phyloP scores from a whole-genome alignment of 306 rosid genomes.

The Cyamopsis tetragonoloba region DNA sequence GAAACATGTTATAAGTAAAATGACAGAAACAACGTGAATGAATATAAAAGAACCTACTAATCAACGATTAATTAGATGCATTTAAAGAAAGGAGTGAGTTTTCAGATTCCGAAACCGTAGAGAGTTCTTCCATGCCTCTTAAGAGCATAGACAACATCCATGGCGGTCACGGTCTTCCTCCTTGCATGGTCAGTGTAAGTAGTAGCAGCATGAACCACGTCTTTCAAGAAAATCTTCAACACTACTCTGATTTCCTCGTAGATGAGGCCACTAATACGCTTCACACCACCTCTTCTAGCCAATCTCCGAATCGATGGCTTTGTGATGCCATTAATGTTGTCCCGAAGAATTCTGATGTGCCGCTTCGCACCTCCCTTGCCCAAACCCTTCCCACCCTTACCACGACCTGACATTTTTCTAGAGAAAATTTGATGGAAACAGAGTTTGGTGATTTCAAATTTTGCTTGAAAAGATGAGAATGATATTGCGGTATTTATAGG shows the following conservation, averaged over 20 bases:
- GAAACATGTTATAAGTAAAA: no score
- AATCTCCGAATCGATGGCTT: constrained; percentile 32
- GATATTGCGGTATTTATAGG: no score
- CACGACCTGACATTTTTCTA: constrained; percentile 9
- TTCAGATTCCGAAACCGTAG: constrained; percentile 10
- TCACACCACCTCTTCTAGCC: constrained; percentile 32
- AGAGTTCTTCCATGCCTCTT: constrained; percentile 24
- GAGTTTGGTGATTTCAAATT: no score
- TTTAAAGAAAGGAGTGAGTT: no score
- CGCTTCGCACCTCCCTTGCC: constrained; percentile 38
- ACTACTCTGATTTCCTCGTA: constrained; percentile 36
- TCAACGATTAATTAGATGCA: no score
- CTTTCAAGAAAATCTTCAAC: constrained; percentile 25
- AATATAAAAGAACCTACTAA: no score
- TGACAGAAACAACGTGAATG: no score
- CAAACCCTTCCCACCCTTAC: constrained; percentile 17
- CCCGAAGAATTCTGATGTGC: constrained; percentile 29
- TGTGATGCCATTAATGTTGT: constrained; percentile 34
- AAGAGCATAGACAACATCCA: constrained; percentile 27
- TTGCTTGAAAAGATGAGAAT: no score
- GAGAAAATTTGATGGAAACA: not conserved
- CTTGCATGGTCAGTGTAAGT: constrained; percentile 20
- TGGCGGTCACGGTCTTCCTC: constrained; percentile 21
- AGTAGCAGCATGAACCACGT: constrained; percentile 21
- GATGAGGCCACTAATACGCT: constrained; percentile 31